These are phyloP conservation scores for Erysimum cheiranthoides DNA, from an alignment of 345 rosid species.

Conservation along the genomic window DNA sequence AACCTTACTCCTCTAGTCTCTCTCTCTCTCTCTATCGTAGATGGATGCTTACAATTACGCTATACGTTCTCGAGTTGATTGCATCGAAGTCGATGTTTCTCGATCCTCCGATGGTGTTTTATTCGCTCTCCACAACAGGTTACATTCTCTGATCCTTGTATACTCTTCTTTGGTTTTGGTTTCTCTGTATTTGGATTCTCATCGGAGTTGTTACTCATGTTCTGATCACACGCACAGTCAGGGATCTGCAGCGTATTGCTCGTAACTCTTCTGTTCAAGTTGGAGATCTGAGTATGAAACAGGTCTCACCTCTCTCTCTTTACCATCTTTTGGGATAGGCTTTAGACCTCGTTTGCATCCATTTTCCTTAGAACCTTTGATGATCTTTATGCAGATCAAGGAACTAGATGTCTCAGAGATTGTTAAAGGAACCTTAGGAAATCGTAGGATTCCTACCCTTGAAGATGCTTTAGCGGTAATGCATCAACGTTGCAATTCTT, in stretches of 20 bases:
- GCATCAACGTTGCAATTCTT: background rate
- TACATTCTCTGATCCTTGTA: background rate
- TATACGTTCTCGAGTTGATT: slow-evolving; percentile 77
- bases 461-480: slow-evolving; percentile 84
- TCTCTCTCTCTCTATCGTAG: slow-evolving; percentile 47
- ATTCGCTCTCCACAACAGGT: slow-evolving; percentile 96
- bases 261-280: slow-evolving; percentile 73
- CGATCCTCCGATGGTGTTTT: slow-evolving; percentile 89
- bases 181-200: slow-evolving; percentile 29
- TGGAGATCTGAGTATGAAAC: slow-evolving; percentile 72
- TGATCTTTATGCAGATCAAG: slow-evolving; percentile 62
- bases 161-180: background rate
- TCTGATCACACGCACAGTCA: slow-evolving; percentile 56
- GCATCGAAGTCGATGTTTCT: slow-evolving; percentile 94
- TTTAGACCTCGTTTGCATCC: slow-evolving; percentile 19
- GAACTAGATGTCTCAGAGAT: slow-evolving; percentile 53
- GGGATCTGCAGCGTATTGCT: slow-evolving; percentile 95
- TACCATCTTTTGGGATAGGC: slow-evolving; percentile 23
- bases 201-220: slow-evolving; percentile 22
- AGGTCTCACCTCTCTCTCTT: slow-evolving; percentile 56
- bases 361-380: background rate
- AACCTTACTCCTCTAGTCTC: slow-evolving; percentile 30
- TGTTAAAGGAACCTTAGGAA: slow-evolving; percentile 46
- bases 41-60: slow-evolving; percentile 79
- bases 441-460: slow-evolving; percentile 64